Percentiles rank a stretch among this genome's conserved stretches.
phyloP scores from a whole-genome alignment of 1,139 yeast genomes.

The Yamadazyma friedrichii region DNA sequence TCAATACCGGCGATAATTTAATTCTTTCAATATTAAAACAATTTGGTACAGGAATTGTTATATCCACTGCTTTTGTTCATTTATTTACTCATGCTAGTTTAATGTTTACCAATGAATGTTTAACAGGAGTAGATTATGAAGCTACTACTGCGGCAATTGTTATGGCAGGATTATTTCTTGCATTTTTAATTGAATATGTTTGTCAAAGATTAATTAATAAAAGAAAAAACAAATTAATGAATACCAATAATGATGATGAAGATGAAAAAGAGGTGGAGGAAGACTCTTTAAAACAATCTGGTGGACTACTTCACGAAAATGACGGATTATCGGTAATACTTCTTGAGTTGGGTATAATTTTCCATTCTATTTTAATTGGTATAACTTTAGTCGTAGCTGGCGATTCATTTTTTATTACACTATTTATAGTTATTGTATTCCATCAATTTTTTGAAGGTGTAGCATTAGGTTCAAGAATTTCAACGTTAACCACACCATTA shows the following conservation, averaged over 20 bases:
- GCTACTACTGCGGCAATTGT: slow-evolving; percentile 30
- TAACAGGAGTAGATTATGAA: slow-evolving; percentile 21
- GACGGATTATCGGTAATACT: slow-evolving; percentile 18
- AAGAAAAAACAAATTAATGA: slow-evolving; percentile 5
- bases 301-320: slow-evolving; percentile 1
- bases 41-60: slow-evolving; percentile 27
- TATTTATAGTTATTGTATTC: slow-evolving; percentile 38
- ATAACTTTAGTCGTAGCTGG: slow-evolving; percentile 27
- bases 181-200: slow-evolving; percentile 29
- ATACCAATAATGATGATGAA: slow-evolving; percentile 4
- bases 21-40: slow-evolving; percentile 20
- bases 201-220: slow-evolving; percentile 11
- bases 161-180: slow-evolving; percentile 31
- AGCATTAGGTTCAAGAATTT: slow-evolving; percentile 37
- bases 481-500: slow-evolving; percentile 9
- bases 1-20: slow-evolving; percentile 22
- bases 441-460: slow-evolving; percentile 45
- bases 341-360: slow-evolving; percentile 26
- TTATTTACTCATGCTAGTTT: slow-evolving; percentile 18
- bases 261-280: slow-evolving; percentile 5
- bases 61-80: slow-evolving; percentile 29
- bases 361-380: slow-evolving; percentile 27
- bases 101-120: slow-evolving; percentile 27
- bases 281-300: not conserved
- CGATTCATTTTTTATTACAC: slow-evolving; percentile 25